Evolutionary conservation across 306 rosid genomes (phyloP).

Genomic region (Cicer arietinum): DNA sequence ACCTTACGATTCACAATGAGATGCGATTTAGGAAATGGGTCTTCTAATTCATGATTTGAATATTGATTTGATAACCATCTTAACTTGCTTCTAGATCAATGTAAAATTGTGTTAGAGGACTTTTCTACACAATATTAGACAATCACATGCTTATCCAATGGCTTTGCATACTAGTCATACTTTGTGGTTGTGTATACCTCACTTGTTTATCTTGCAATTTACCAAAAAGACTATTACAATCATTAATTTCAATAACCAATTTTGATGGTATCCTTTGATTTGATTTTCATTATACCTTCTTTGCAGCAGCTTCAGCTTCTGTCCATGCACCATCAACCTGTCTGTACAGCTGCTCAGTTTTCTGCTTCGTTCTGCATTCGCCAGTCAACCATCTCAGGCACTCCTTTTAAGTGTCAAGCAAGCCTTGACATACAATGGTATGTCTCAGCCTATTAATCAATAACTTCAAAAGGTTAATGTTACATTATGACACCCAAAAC

Average conservation of each 20-base stretch:
- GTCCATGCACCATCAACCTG: conserved; percentile 88
- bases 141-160: conserved; percentile 21
- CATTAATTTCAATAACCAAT: not conserved
- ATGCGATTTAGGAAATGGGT: not conserved
- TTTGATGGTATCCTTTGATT: conserved; percentile 25
- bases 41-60: not conserved
- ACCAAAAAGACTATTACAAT: not conserved
- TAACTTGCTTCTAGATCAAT: conserved; percentile 13
- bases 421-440: conserved; percentile 99
- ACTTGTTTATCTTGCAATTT: conserved; percentile 7
- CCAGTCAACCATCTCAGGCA: conserved; percentile 89
- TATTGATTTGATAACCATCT: no score
- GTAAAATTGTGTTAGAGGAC: not conserved
- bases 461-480: conserved; percentile 15
- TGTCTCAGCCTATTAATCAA: conserved; percentile 78
- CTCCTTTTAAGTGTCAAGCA: conserved; percentile 68
- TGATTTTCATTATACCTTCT: conserved; percentile 62
- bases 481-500: conserved; percentile 34
- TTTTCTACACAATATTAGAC: conserved; percentile 15
- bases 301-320: conserved; percentile 86
- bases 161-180: conserved; percentile 3
- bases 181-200: conserved; percentile 14
- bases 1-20: not conserved
- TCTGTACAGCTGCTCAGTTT: conserved; percentile 84
- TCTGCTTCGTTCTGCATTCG: conserved; percentile 98